phyloP scores from a whole-genome alignment of 371 early-diverging fungal species.

The Coemansia sp. region DNA sequence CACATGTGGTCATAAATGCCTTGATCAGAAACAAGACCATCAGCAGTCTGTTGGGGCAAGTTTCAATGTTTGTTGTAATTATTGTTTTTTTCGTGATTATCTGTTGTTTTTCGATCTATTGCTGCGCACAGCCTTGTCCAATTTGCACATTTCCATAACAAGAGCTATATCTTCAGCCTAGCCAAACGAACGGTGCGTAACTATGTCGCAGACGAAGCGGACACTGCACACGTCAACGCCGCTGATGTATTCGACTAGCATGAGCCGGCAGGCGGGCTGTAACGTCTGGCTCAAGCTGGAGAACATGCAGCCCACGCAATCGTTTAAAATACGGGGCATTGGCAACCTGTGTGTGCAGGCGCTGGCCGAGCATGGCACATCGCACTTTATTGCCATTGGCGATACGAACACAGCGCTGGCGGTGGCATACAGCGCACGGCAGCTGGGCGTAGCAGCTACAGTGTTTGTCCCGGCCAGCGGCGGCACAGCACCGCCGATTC shows the following conservation, averaged over 20 bases:
- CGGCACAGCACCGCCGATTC: constrained; percentile 55
- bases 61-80: too few species aligned
- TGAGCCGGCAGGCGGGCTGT: constrained; percentile 54
- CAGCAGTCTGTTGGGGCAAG: too few species aligned
- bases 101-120: background rate
- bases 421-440: constrained; percentile 67
- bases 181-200: background rate
- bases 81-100: background rate
- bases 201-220: background rate
- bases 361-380: constrained; percentile 55
- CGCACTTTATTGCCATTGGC: constrained; percentile 64
- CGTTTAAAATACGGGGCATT: constrained; percentile 73
- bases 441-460: constrained; percentile 60
- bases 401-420: constrained; percentile 71
- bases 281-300: constrained; percentile 75
- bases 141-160: background rate
- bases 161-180: background rate
- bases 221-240: constrained; percentile 55
- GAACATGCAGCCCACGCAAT: constrained; percentile 73
- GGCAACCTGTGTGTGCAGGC: constrained; percentile 65
- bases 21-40: too few species aligned
- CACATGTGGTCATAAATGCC: too few species aligned
- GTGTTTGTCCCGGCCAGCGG: constrained; percentile 61
- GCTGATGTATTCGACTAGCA: constrained; percentile 54
- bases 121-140: background rate